Evolutionary conservation across 2,329 filamentous ascomycete species (phyloP), one percentile per base, ranked within the genome.

Genomic region (Fusarium nisikadoi): DNA sequence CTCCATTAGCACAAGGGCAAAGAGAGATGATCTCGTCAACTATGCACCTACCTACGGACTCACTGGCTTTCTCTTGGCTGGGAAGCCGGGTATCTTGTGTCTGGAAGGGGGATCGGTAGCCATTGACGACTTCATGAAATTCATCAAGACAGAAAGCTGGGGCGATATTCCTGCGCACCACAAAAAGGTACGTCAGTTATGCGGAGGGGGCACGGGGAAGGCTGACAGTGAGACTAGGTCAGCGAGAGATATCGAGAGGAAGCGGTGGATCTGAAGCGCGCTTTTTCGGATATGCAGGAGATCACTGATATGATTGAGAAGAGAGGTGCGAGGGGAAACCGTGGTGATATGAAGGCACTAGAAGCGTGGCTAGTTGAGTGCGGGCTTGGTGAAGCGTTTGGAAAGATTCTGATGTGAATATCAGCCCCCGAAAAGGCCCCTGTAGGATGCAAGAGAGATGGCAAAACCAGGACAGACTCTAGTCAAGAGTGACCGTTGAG

Each of bases 81-180:
- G 89, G 0, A 91, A 91, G 67, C 89, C 89, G 0, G 89, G 89
- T 4, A 80, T 85, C 2, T 69, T 88, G 5, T 89, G 86, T 57
- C 79, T 88, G 0, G 87, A 89, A 75, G 87, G 87, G 13, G 76
- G 59, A 1, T 85, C 86, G 0, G 53, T 73, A 12, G 76, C 81
- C 31, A 84, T 90, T 5, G 88, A 90, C 62, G 84, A 84, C 14
- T 90, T 89, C 71, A 90, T 90, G 89, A 86, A 83, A 33, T 90
- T 87, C 62, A 90, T 90, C 80, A 90, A 90, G 79, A 90, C 87
- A 10, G 86, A 90, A 71, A 89, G 86, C 58, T 90, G 89, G 89
- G 86, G 87, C 0, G 88, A 90, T 76, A 90, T 90, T 10, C 89
- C 89, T 0, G 83, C 86, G 23, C 84, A 89, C 63, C 89, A 90